Conservation (phyloP, 768 basidiomycete species). For the Lactarius tabidus region DNA sequence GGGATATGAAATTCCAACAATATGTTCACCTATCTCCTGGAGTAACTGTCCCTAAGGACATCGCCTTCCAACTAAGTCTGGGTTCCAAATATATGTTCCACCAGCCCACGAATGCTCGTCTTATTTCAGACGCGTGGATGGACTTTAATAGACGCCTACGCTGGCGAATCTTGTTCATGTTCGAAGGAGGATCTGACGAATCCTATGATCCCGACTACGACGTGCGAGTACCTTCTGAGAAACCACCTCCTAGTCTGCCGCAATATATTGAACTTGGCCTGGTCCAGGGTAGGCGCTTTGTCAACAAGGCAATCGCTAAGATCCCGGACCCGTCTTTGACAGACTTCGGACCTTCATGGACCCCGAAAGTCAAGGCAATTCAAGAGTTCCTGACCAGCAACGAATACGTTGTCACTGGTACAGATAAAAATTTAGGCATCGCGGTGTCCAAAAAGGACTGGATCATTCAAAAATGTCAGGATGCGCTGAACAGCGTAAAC, state of each 20-base stretch:
- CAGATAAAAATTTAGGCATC: slow-evolving; percentile 1
- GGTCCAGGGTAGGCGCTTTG: background rate
- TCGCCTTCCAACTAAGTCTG: background rate
- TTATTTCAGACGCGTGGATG: background rate
- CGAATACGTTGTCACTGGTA: background rate
- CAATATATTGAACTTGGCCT: slow-evolving; percentile 8
- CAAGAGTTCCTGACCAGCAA: too few relatives aligned
- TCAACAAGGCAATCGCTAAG: background rate
- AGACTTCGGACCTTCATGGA: too few relatives aligned
- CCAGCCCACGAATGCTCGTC: background rate
- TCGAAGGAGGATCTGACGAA: background rate
- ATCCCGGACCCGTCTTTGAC: too few relatives aligned
- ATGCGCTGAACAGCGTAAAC: too few relatives aligned
- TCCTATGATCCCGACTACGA: slow-evolving; percentile 10
- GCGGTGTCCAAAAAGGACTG: slow-evolving; percentile 4
- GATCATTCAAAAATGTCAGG: background rate
- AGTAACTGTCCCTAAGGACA: slow-evolving; percentile 2
- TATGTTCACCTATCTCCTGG: slow-evolving; percentile 1
- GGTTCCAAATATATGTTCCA: background rate
- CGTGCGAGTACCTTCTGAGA: background rate
- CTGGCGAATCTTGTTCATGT: background rate
- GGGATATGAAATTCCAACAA: background rate
- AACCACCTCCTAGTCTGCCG: background rate
- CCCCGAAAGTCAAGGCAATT: too few relatives aligned
- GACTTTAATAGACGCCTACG: background rate